Base-by-base conservation (phyloP, 768 basidiomycete species). In the Calocybe gangraenosa region DNA sequence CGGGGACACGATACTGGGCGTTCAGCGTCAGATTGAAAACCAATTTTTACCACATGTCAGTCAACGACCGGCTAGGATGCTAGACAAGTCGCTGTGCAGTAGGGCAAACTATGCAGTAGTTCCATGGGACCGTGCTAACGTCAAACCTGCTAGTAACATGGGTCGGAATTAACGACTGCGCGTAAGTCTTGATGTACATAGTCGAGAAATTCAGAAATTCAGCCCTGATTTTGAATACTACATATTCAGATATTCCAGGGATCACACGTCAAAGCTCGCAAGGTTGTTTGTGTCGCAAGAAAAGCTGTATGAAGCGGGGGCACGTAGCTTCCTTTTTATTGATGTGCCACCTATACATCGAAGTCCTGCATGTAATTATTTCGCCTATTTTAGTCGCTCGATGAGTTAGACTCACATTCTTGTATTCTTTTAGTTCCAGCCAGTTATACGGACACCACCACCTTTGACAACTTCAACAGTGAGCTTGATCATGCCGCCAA, bases 81-180 rank as follows among this genome's bases (percentile, higher is more conserved):
- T 64, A 3, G 52, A 63, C 2, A 64, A 69, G 44, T 64, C 76
- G 1, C 58, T 81, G 0, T 81, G 81, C 49, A 59, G 79, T 78
- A 51, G 58, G 69, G 47, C 10, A 11, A 17, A 7, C 4, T 15
- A 3, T 23, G n/a, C 8, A 10, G 21, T 1, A 14, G 20, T 6
- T 38, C 25, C 25, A 28, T n/a, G 21, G 19, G 34, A 17, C n/a
- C 17, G 18, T 18, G 23, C 50, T 22, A n/a, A n/a, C 15, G 8
- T n/a, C 14, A 28, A 40, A 20, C 44, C 33, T 21, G 28, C 40
- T 44, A 83, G 81, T 79, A 4, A 80, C 76, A 2, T 84, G 79
- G 79, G 65, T 82, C 38, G 82, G 83, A 2, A 83, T 84, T 46
- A 85, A 85, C 47, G 82, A 84, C 60, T 74, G 75, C 67, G 76